Base-by-base conservation (phyloP, 768 basidiomycete genomes). In the Mrakia hoshinonis region DNA sequence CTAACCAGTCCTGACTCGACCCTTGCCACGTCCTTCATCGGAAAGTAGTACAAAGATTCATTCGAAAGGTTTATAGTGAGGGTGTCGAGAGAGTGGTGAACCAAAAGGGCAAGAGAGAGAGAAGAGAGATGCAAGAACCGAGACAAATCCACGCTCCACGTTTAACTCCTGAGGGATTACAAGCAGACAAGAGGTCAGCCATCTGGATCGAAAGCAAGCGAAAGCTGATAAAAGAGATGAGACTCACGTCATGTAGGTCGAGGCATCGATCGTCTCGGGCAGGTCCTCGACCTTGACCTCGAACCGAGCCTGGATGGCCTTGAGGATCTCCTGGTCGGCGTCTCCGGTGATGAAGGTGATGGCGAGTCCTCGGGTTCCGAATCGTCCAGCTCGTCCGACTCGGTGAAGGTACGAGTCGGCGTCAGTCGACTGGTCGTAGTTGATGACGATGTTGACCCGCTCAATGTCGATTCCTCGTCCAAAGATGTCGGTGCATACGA, bases 401-500 rank as follows among this genome's bases (percentile, higher is more conserved):
- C 96, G 90, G 80, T 99, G 96, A 55, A 99, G 85, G 80, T 99
- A 99, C 74, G 91, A 94, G 81, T 99, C 96, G 26, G 96, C 95
- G 76, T 99, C 96, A 48, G 89, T 87, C 49, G 96, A 93, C 74
- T 90, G 92, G 77, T 99, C 96, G 79, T 99, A 99, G 81, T 99
- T 99, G 83, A 99, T 86, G 64, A 99, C 96, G 71, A 98, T 97
- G 82, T 99, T 99, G 76, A 99, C 96, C 73, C 96, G 92, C 80
- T 99, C 96, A 26, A 99, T 95, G 82, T 99, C 96, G 63, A 70
- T 69, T 22, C 73, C 96, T 80, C 96, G 91, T 73, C 96, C 96
- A 73, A 99, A 99, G 75, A 99, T 98, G 80, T 99, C 96, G 24
- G 96, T 99, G 24, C 94, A 95, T 51, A 99, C 96, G 24, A 99